phyloP scores from a whole-genome alignment of 768 basidiomycete genomes.

The Fistulinella prunicolor region DNA sequence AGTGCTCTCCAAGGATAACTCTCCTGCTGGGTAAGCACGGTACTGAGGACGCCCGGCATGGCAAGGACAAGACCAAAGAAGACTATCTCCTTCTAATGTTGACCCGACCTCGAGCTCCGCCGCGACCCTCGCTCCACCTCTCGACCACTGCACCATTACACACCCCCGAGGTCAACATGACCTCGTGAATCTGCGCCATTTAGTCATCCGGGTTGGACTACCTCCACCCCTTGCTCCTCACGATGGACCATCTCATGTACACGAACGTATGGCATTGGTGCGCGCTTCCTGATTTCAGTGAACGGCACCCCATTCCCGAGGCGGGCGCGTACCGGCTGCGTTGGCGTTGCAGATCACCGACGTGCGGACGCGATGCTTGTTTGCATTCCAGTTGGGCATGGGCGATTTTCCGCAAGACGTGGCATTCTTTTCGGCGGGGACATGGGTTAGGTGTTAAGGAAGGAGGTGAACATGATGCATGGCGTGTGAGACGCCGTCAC shows the following conservation, averaged over 20 bases:
- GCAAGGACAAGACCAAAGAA: too few species aligned
- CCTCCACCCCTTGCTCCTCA: conserved; percentile 90
- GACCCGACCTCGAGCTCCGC: too few species aligned
- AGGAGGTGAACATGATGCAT: conserved; percentile 97
- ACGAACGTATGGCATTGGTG: conserved; percentile 74
- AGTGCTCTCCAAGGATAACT: conserved; percentile 86
- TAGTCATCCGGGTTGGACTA: conserved; percentile 97
- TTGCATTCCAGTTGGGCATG: conserved; percentile 90
- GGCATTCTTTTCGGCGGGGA: conserved; percentile 96
- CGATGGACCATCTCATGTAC: conserved; percentile 95
- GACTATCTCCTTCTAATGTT: too few species aligned
- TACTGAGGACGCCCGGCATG: too few species aligned
- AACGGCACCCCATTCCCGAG: conserved; percentile 94
- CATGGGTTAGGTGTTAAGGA: conserved; percentile 84
- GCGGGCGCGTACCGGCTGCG: conserved; percentile 86
- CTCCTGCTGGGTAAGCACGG: conserved; percentile 75
- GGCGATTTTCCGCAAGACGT: conserved; percentile 94
- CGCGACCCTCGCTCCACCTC: too few species aligned
- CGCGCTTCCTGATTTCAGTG: conserved; percentile 93
- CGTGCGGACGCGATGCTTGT: conserved; percentile 89
- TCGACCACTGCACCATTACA: too few species aligned
- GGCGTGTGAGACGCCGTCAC: conserved; percentile 93
- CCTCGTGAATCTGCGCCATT: conserved; percentile 98
- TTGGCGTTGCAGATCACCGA: conserved; percentile 94
- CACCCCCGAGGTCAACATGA: conserved; percentile 89